These are phyloP conservation scores for Skeletonema costatum DNA, from an alignment of 108 stramenopile species.

Conservation along the genomic window DNA sequence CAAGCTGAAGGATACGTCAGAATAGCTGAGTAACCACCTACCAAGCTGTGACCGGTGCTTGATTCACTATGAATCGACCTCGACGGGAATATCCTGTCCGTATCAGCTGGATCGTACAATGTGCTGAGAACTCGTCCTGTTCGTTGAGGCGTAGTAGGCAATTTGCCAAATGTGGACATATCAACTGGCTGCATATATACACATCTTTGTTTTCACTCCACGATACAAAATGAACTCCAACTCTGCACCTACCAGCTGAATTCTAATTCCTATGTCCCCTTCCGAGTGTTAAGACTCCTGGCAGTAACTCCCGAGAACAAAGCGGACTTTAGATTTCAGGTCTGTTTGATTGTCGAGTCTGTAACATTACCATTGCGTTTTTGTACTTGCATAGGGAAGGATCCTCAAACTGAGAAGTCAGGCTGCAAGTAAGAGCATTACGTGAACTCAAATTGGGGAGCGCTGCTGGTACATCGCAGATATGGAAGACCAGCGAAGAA, in stretches of 20 bases:
- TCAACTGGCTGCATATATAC: constrained; percentile 52
- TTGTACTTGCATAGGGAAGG: constrained; percentile 72
- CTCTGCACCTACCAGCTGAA: constrained; percentile 81
- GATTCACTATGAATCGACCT: constrained; percentile 72
- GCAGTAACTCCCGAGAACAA: constrained; percentile 66
- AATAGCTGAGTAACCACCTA: constrained; percentile 71
- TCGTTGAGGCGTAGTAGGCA: constrained; percentile 69
- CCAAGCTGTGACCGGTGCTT: constrained; percentile 79
- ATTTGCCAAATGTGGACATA: constrained; percentile 63
- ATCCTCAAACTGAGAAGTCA: constrained; percentile 63
- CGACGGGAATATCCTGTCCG: constrained; percentile 69
- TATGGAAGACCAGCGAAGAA: constrained; percentile 66
- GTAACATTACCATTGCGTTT: constrained; percentile 76
- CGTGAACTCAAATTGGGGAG: constrained; percentile 46
- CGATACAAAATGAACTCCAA: constrained; percentile 69
- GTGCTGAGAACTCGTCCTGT: constrained; percentile 70
- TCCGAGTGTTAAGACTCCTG: constrained; percentile 47
- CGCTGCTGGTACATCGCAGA: constrained; percentile 47
- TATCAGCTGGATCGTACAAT: constrained; percentile 66
- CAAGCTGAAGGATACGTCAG: constrained; percentile 55
- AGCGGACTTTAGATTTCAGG: constrained; percentile 51
- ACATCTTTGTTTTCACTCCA: constrained; percentile 31
- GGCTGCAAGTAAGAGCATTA: constrained; percentile 62
- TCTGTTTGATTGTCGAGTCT: constrained; percentile 56
- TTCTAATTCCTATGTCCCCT: constrained; percentile 48